Base-by-base conservation (phyloP, 177 flowering plant genomes). In the Vitis hybrid region DNA sequence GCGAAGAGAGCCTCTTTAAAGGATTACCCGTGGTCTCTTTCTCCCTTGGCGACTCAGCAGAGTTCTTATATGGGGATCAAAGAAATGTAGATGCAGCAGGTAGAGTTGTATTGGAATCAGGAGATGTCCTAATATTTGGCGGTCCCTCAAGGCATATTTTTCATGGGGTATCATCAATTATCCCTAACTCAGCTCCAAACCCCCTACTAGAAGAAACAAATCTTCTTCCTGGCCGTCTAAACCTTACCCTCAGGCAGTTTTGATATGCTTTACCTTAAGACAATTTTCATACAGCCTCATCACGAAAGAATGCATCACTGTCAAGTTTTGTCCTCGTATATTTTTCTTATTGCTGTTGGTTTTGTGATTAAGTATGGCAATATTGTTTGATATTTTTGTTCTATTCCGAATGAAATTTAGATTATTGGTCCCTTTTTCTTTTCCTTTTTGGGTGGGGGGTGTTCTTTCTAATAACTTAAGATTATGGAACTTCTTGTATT, bases 81-180 rank as follows among this genome's bases (percentile, higher is more conserved):
- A 83, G 86, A 68, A 82, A 87, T 65, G 55, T 50, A 26, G 81
- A 81, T 2, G 80, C 79, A 72, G 93, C 90, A 15, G 69, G 80
- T 8, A 82, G 72, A 58, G 77, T 89, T 16, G 9, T 39, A 5
- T 67, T 93, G 68, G 87, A 89, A 67, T 91, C 94, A 2, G 94
- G 98, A 58, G 97, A 93, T 80, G 92, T 90, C 22, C 52, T 92
- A 53, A 81, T 92, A 76, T 92, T 92, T 72, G 96, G 97, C 31
- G 97, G 97, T 1, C 51, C 78, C 39, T 81, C 98, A 5, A 78
- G 93, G 68, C 82, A 65, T 60, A 65, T 91, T 15, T 91, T 72
- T 74, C 96, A 92, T 74, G 93, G 94, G 0, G 90, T 92, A 1
- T 53, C 82, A 52, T 72, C 74, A 8, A 82, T 90, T 70, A 8